Evolutionary conservation across 176 grass and related monocot genomes (phyloP), one percentile per base, ranked within the genome.

Genomic region (Miscanthus lutarioriparius): DNA sequence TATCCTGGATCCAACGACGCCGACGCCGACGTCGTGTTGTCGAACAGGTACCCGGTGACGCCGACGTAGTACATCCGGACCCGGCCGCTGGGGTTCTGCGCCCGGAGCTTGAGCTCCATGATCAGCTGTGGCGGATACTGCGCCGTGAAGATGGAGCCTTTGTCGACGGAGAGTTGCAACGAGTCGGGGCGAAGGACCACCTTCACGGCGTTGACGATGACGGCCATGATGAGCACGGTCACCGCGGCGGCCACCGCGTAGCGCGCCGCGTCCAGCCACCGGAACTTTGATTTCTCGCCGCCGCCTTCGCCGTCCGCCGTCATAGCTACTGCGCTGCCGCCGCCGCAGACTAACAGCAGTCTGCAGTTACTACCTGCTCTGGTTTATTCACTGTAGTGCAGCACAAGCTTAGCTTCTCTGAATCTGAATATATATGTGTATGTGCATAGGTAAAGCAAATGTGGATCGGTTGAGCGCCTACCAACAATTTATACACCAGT

Each of bases 1-100:
- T 5, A 17, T 0, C 0, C 0, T 1, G 43, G 43, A 0, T 27
- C 0, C 39, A 1, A 1, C 40, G 70, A 47, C 25, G 43, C 13
- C 41, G n/a, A 8, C 39, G 43, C 41, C 7, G 70, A 5, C 70
- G 70, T 47, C 22, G 0, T 47, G 12, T 73, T 72, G n/a, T 72
- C 70, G 70, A 73, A 73, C 41, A 73, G 41, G 43, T 48, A 74
- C 1, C 3, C 41, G 7, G 0, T 19, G 71, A 48, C 28, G 43
- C 17, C 9, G 71, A 49, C 1, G 71, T 19, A 74, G 71, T 74
- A 74, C 71, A 74, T 49, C 3, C 71, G 25, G 26, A 10, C 43
- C 0, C 43, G 71, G 26, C 26, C 71, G 71, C 71, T 74, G 14
- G 71, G 71, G 15, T 74, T 74, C 26, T 5, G 14, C 14, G 14